Base-by-base conservation (phyloP, 1,284 basidiomycete species). In the Marasmius fiardii region DNA sequence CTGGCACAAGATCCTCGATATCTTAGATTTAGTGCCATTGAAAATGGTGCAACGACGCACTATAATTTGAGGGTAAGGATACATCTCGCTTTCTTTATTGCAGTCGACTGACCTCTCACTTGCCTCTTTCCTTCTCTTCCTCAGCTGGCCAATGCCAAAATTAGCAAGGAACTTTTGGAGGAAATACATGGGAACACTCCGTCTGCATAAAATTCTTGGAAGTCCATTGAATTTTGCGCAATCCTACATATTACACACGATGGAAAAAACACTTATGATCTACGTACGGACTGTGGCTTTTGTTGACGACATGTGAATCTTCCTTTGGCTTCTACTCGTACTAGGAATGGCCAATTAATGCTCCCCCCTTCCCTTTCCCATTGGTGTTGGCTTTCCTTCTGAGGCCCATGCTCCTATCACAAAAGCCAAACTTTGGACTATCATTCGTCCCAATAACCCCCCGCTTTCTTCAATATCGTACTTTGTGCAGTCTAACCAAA, bases 1-100 rank as follows among this genome's bases (percentile, higher is more conserved):
- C 68, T 90, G 65, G 84, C 90, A 56, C 85, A 93, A 72, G 90
- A 92, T 64, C 86, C 88, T 24, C 79, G 89, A 60, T 93, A 92
- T 71, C 70, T 95, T 61, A 77, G 89, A 53, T 87, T 92, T 70
- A 89, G 86, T 62, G 83, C 85, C 24, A 84, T 93, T 52, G 88
- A 92, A 64, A 74, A 77, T 50, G 82, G 82, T n/a, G 68, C 68
- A 43, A 79, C 84, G 14, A 78, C 77, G 12, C 86, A 92, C 61
- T 88, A 93, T 64, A 92, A 92, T 66, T 72, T 95, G 54, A 79
- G 88, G 71, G 92, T 93, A 64, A 61, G 85, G 21, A n/a, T 50
- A 6, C 51, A 54, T 52, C 20, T 24, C 23, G 50, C 35, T n/a
- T n/a, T n/a, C n/a, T n/a, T n/a, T n/a, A n/a, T n/a, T n/a, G n/a